Base-by-base conservation (phyloP, 208 protist genomes). In the Trypanosoma vivax region DNA sequence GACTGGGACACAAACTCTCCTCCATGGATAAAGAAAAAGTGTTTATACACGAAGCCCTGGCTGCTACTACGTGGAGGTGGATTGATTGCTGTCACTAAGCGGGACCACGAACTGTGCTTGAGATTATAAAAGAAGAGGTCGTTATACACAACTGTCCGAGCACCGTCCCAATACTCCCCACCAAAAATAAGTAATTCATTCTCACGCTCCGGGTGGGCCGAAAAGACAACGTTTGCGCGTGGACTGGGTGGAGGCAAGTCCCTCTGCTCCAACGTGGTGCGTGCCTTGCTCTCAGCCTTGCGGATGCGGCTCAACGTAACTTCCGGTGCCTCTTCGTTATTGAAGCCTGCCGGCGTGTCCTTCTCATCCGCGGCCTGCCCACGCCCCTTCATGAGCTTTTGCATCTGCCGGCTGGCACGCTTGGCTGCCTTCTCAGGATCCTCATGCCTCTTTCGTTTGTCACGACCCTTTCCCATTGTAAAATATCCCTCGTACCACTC, bases 1-100 rank as follows among this genome's bases (percentile, higher is more conserved):
- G 88, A 84, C 62, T 91, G 88, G 5, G 91, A 94, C 2, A 92
- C 83, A 58, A 95, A 96, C 68, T 96, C 88, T 27, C 91, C 91
- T 48, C 90, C 90, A 49, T 79, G 92, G 11, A 94, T 51, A 50
- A 93, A 63, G 13, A 93, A 16, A 60, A 78, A 92, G 34, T 92
- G 69, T 64, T 93, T 92, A 69, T 94, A 92, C 6, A 79, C 57
- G 11, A 94, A 43, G 3, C 70, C 83, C 56, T 94, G 87, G 29
- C 72, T 81, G 67, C 87, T 94, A 59, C 83, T 91, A 23, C 87
- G 73, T 3, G 87, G 83, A 0, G 77, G 55, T 1, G 87, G 83
- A 35, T 90, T 91, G 5, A 86, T 41, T 2, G 80, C 62, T 3
- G 78, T 69, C 35, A 71, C 77, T 1, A 92, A 60, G 19, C 60